Percentiles rank a stretch among this genome's conserved stretches.
Evolutionary conservation across 441 rosid genomes (phyloP).

Genomic region (Populus tomentosa): DNA sequence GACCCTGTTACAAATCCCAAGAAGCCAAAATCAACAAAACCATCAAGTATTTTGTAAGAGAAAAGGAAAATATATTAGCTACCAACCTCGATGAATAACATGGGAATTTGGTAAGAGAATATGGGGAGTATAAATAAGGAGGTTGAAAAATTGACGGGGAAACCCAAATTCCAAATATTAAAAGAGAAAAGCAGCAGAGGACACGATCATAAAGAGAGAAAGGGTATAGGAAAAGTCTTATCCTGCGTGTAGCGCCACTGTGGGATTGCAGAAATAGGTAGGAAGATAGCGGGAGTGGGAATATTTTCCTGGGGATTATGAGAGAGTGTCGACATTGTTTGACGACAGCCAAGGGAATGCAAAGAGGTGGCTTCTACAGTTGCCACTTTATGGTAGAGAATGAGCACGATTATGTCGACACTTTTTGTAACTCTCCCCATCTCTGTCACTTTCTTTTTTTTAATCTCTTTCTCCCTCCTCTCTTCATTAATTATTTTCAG

Average conservation of each 20-base stretch:
- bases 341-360: too few relatives aligned
- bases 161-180: not conserved
- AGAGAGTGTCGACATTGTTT: too few relatives aligned
- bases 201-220: not conserved
- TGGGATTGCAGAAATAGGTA: not conserved
- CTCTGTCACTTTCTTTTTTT: too few relatives aligned
- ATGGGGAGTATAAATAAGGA: not conserved
- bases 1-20: slow-evolving; percentile 26
- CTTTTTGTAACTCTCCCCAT: too few relatives aligned
- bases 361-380: too few relatives aligned
- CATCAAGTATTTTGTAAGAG: not conserved
- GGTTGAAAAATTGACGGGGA: not conserved
- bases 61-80: not conserved
- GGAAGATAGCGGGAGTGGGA: not conserved
- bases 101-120: not conserved
- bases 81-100: slow-evolving; percentile 39
- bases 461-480: too few relatives aligned
- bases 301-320: too few relatives aligned
- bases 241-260: not conserved
- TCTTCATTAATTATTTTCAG: too few relatives aligned
- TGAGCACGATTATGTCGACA: too few relatives aligned
- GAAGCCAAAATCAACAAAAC: not conserved
- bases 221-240: not conserved
- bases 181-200: not conserved
- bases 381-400: too few relatives aligned